A percentile compares a stretch with the other conserved stretches of the same genome.
Evolutionary conservation across 2,329 filamentous ascomycete genomes (phyloP).

Genomic region (Ascochyta koolunga): DNA sequence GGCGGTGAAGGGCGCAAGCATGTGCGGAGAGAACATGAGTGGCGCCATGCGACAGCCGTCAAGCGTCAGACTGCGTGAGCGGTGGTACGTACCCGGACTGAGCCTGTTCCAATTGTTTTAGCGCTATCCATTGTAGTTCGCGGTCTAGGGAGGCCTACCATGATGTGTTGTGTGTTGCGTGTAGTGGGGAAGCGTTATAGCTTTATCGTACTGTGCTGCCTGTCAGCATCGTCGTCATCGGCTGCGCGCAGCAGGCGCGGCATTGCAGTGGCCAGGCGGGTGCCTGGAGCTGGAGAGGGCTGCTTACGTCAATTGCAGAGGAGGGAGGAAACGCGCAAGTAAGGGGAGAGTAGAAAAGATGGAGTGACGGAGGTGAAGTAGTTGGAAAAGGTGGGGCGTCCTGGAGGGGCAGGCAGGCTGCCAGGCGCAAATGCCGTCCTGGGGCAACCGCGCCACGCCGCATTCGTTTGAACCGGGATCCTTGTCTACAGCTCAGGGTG

Average conservation of each 20-base stretch:
- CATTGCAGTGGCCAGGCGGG: conserved; percentile 12
- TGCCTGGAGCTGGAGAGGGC: conserved; percentile 22
- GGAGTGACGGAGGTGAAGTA: conserved; percentile 28
- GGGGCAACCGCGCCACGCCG: conserved; percentile 26
- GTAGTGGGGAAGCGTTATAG: conserved; percentile 27
- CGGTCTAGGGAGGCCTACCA: conserved; percentile 36
- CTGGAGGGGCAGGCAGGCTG: conserved; percentile 20
- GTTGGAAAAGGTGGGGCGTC: conserved; percentile 29
- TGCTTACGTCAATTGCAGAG: conserved; percentile 38
- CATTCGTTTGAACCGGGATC: conserved; percentile 5
- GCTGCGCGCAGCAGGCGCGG: conserved; percentile 21
- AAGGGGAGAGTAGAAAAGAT: conserved; percentile 22
- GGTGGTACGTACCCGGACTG: conserved; percentile 51
- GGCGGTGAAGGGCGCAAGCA: conserved; percentile 4
- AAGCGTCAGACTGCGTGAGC: conserved; percentile 18
- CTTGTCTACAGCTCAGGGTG: not conserved
- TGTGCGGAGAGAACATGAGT: conserved; percentile 18
- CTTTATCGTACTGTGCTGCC: conserved; percentile 46
- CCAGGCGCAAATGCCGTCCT: conserved; percentile 15
- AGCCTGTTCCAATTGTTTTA: conserved; percentile 42
- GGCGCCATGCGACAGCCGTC: conserved; percentile 15
- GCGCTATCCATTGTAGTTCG: conserved; percentile 1
- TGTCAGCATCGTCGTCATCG: conserved; percentile 47
- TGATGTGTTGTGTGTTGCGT: conserved; percentile 38
- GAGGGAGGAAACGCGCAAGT: conserved; percentile 25